Base-by-base conservation (phyloP, 495 filamentous ascomycete species). In the Apiosordaria backusii region DNA sequence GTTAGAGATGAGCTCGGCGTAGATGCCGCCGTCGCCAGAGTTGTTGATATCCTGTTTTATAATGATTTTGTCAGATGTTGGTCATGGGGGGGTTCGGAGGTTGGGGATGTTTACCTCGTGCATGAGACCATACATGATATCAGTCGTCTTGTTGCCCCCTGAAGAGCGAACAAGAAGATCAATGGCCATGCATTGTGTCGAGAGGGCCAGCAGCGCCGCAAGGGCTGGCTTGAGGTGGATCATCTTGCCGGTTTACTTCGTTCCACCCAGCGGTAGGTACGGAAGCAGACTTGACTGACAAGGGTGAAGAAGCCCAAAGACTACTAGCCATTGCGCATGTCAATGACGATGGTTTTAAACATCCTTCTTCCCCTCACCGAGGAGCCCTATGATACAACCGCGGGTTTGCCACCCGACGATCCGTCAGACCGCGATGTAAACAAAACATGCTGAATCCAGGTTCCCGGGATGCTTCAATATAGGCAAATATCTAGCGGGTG, bases 1-100 rank as follows among this genome's bases (percentile, higher is more conserved):
- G 75, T 92, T 92, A 27, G 80, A 80, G 26, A 92, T 86, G 16
- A 92, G 74, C 70, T 92, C 89, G 27, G 87, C 90, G 68, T 92
- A 91, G 50, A 92, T 85, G 16, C 90, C 90, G 6, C 90, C 90
- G 71, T 92, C 90, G 7, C 89, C 89, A 22, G 86, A 89, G 73
- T 90, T 86, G 74, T 90, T 88, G 78, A 89, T 89, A 73, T 90
- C 88, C 85, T 88, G n/a, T 55, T 55, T n/a, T 55, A 18, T 13
- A 13, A 13, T 19, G 24, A 18, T 64, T 57, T 19, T 3, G 25
- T 55, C 52, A 55, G 52, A 4, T 15, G n/a, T 55, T 15, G n/a
- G 22, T 7, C 7, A 55, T 53, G 50, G 19, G 19, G 19, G 22
- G 4, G 7, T 3, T 5, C n/a, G 52, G 50, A 7, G 40, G 16